Evolutionary conservation across 2,329 filamentous ascomycete genomes (phyloP).

Genomic region (Colletotrichum sp.): DNA sequence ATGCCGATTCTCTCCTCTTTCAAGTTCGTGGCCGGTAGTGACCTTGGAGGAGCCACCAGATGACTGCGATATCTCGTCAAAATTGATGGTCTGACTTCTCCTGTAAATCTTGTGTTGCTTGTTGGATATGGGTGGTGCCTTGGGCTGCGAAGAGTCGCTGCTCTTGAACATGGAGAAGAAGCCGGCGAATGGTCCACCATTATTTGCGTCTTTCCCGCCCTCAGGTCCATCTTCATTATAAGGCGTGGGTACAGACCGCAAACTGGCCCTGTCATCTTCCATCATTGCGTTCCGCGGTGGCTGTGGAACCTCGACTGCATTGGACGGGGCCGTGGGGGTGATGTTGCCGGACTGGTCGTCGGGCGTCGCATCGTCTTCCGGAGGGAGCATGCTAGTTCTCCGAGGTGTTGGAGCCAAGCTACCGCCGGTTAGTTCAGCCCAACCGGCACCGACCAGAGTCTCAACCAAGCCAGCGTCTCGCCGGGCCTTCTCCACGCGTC

Average conservation of each 20-base stretch:
- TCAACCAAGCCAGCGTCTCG: constrained; percentile 91
- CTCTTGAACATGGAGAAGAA: constrained; percentile 78
- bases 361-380: constrained; percentile 22
- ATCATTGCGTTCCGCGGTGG: constrained; percentile 69
- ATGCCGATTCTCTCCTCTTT: constrained; percentile 49
- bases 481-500: constrained; percentile 91
- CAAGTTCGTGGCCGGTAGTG: constrained; percentile 55
- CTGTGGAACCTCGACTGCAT: constrained; percentile 70
- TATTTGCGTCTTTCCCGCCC: constrained; percentile 25
- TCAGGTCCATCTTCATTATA: constrained; percentile 29
- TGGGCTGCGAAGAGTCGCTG: constrained; percentile 47
- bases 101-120: constrained; percentile 76
- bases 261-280: constrained; percentile 68
- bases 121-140: constrained; percentile 52
- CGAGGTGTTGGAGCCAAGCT: constrained; percentile 55
- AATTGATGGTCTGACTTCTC: constrained; percentile 75
- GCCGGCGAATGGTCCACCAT: constrained; percentile 59
- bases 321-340: constrained; percentile 27
- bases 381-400: constrained; percentile 47
- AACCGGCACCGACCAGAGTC: constrained; percentile 91
- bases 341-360: constrained; percentile 18
- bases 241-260: constrained; percentile 49
- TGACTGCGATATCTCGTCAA: constrained; percentile 39
- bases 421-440: constrained; percentile 86
- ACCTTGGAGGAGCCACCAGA: constrained; percentile 45